Conservation (phyloP, 768 basidiomycete species). For the Lactarius hengduanensis region DNA sequence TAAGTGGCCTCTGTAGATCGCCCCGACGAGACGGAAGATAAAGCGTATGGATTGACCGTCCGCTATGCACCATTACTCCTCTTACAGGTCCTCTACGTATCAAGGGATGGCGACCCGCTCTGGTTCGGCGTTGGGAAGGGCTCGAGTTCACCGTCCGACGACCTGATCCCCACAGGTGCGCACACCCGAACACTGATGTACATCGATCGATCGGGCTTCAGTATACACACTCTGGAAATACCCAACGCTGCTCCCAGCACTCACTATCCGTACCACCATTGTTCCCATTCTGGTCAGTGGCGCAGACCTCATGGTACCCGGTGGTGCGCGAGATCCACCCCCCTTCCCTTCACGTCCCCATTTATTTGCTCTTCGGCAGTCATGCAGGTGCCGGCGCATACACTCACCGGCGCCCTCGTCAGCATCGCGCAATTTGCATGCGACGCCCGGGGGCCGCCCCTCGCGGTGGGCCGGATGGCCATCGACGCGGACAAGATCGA, state of each 20-base stretch:
- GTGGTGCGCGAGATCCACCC: conserved; percentile 50
- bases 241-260: conserved; percentile 59
- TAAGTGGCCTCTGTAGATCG: conserved; percentile 37
- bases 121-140: conserved; percentile 78
- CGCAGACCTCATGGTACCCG: conserved; percentile 87
- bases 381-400: conserved; percentile 47
- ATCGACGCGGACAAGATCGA: conserved; percentile 34
- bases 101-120: conserved; percentile 64
- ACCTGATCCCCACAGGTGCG: conserved; percentile 67
- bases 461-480: conserved; percentile 75
- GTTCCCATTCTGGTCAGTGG: conserved; percentile 70
- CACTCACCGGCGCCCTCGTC: conserved; percentile 55
- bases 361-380: conserved; percentile 44
- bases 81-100: conserved; percentile 59
- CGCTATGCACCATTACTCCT: too few species aligned
- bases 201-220: conserved; percentile 26
- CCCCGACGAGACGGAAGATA: background rate
- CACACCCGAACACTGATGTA: background rate
- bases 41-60: background rate
- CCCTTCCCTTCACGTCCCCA: background rate
- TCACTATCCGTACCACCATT: conserved; percentile 68
- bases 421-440: conserved; percentile 50
- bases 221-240: conserved; percentile 82
- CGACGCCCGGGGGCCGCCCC: conserved; percentile 48
- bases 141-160: conserved; percentile 40